Conservation (phyloP, 352 stramenopile genomes). For the Plasmopara viticola region DNA sequence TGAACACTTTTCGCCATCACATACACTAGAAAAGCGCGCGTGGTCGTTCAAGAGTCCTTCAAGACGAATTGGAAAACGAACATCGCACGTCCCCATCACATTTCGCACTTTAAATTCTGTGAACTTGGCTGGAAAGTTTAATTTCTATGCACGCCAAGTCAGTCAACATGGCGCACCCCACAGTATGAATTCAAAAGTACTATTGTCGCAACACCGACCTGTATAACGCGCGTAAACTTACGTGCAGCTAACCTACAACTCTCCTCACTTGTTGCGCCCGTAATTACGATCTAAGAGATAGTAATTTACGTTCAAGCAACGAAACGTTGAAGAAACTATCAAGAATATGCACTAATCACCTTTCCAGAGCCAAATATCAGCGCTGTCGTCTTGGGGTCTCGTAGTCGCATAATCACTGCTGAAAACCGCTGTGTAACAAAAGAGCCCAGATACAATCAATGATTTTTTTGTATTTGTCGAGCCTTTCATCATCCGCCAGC, state of each 20-base stretch:
- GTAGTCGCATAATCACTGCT: slow-evolving; percentile 93
- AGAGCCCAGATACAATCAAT: not conserved
- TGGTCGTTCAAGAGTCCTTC: slow-evolving; percentile 97
- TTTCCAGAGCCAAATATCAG: slow-evolving; percentile 97
- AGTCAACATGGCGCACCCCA: not conserved
- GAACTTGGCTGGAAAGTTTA: slow-evolving; percentile 82
- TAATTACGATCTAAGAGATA: slow-evolving; percentile 69
- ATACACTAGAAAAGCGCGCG: slow-evolving; percentile 90
- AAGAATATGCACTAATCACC: slow-evolving; percentile 30
- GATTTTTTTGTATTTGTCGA: not conserved
- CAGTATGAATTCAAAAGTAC: not conserved
- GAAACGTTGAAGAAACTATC: not conserved
- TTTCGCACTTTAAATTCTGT: slow-evolving; percentile 94
- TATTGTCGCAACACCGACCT: slow-evolving; percentile 29
- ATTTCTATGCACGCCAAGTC: slow-evolving; percentile 46
- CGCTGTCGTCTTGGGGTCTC: slow-evolving; percentile 95
- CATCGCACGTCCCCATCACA: slow-evolving; percentile 97
- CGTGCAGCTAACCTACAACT: slow-evolving; percentile 74
- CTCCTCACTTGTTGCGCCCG: slow-evolving; percentile 74
- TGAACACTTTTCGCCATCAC: slow-evolving; percentile 17
- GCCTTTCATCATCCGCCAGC: not conserved
- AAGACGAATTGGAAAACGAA: slow-evolving; percentile 97
- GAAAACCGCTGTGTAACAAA: slow-evolving; percentile 80
- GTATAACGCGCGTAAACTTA: slow-evolving; percentile 84
- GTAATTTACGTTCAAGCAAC: not conserved